phyloP scores from a whole-genome alignment of 164 flowering plant species.

The Nelumbo lutea region DNA sequence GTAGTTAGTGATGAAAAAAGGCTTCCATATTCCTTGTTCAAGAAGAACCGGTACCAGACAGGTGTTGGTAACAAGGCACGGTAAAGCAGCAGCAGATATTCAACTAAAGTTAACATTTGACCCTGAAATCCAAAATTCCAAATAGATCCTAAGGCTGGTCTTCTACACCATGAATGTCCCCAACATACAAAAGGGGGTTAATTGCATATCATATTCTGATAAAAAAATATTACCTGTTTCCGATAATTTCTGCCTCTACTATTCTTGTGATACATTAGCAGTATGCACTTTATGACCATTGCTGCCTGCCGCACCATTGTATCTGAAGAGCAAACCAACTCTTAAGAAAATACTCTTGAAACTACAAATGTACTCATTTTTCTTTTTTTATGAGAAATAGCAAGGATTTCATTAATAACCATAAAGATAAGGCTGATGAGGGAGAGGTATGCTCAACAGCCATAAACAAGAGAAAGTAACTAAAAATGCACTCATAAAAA shows the following conservation, averaged over 20 bases:
- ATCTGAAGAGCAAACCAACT: slow-evolving; percentile 46
- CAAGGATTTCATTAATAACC: no score
- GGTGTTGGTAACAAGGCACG: slow-evolving; percentile 96
- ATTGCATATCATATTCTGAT: neutral
- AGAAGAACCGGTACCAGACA: slow-evolving; percentile 97
- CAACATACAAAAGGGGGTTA: neutral
- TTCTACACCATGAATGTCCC: neutral
- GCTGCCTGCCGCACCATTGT: slow-evolving; percentile 91
- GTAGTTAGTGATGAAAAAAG: slow-evolving; percentile 98
- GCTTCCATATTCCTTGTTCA: slow-evolving; percentile 98
- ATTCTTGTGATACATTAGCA: slow-evolving; percentile 85
- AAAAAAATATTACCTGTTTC: slow-evolving; percentile 54
- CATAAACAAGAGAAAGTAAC: neutral
- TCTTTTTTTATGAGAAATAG: neutral
- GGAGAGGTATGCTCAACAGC: no score
- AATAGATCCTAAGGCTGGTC: neutral
- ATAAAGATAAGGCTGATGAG: no score
- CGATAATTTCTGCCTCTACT: slow-evolving; percentile 89
- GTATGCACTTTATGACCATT: slow-evolving; percentile 71
- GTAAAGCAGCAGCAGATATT: slow-evolving; percentile 79
- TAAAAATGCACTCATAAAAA: neutral
- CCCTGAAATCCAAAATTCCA: slow-evolving; percentile 44
- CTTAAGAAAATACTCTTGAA: neutral
- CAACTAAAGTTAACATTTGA: slow-evolving; percentile 92
- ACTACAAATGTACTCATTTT: neutral